These are phyloP conservation scores for Psilocybe cubensis DNA, from an alignment of 768 basidiomycete species.

Conservation along the genomic window DNA sequence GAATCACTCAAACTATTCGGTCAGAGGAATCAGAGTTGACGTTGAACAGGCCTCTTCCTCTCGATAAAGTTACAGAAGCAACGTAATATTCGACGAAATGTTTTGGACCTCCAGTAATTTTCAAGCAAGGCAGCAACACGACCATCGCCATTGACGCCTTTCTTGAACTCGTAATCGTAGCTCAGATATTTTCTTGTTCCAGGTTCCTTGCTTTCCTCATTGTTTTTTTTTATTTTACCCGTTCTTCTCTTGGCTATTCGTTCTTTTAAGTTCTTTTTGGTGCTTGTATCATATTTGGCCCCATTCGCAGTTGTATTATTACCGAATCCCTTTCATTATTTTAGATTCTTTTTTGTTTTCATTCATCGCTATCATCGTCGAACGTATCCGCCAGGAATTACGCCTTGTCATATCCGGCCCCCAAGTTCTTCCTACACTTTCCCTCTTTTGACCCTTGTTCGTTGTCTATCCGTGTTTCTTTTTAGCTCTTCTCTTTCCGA, in stretches of 20 bases:
- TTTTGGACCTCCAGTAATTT: not conserved
- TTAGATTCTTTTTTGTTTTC: conserved; percentile 7
- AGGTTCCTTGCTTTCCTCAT: not conserved
- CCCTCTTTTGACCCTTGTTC: not conserved
- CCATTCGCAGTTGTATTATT: conserved; percentile 14
- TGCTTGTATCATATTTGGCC: conserved; percentile 7
- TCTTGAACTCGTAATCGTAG: not conserved
- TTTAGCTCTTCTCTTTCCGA: not conserved
- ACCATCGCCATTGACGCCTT: not conserved
- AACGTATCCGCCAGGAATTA: not conserved
- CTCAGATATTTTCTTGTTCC: not conserved
- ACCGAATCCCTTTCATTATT: not conserved
- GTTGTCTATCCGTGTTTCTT: not conserved
- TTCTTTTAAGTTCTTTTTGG: not conserved
- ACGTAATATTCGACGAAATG: too few relatives aligned
- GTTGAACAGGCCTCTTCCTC: conserved; percentile 63
- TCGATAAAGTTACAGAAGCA: conserved; percentile 32
- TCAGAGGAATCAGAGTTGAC: conserved; percentile 58
- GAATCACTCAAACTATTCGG: conserved; percentile 22
- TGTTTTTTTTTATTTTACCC: not conserved
- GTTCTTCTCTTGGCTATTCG: not conserved
- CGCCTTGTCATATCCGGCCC: not conserved
- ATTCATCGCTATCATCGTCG: not conserved
- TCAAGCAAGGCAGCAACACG: not conserved
- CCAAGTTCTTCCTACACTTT: not conserved